Evolutionary conservation across 345 rosid species (phyloP), one percentile per base, ranked within the genome.

Genomic region (Geranium rotundifolium): DNA sequence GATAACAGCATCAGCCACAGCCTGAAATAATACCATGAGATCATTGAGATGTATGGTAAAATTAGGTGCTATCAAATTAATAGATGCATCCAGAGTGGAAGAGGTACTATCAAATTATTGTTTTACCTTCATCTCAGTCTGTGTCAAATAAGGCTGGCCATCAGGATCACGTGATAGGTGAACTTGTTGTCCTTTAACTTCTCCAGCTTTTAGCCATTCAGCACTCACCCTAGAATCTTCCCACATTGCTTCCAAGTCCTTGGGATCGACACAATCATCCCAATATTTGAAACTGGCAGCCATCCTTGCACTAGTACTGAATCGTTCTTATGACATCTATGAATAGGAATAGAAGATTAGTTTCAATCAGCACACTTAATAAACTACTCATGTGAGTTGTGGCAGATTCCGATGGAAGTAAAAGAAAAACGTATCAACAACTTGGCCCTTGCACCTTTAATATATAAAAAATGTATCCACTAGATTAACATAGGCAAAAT

Each of bases 111-210:
- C 65, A n/a, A 41, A 55, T 23, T 15, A 13, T 34, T 39, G 31
- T 20, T 19, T 67, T 72, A 90, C 97, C 92, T 71, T 85, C 87
- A 93, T 87, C 80, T 90, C 97, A 12, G 86, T 87, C 74, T 85
- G 95, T 41, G 99, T 93, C 60, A 93, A 78, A 73, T 84, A 93
- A 64, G 89, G 80, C 65, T 93, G 84, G 1, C 99, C 99, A 66
- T 88, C 96, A 54, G 96, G 95, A 86, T 93, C 99, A 69, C 95
- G 78, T 9, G 99, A 93, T 64, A 93, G 79, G 61, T 86, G 95
- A 77, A 93, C 86, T 69, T 80, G 90, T 61, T 86, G 87, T 13
- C 85, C 97, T 77, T 55, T 73, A 56, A 81, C 72, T 78, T 93
- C 99, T 55, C 99, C 97, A 68, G 82, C 96, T 60, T 80, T 83